phyloP scores from a whole-genome alignment of 2,329 filamentous ascomycete genomes.

The Chlorencoelia australis region DNA sequence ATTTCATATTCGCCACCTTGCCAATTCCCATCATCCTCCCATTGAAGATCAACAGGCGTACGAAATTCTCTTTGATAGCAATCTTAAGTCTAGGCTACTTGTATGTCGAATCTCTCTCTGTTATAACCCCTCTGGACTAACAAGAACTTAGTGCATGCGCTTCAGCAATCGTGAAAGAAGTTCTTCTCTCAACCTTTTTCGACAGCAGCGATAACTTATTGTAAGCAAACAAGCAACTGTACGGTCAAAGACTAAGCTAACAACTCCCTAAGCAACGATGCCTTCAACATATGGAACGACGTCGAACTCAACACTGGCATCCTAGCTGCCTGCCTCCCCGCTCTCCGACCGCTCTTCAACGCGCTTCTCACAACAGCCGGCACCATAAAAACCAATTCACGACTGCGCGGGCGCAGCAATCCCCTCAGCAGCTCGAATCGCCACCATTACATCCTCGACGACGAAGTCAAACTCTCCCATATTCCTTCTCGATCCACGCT shows the following conservation, averaged over 20 bases:
- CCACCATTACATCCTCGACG: conserved; percentile 8
- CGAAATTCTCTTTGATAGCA: conserved; percentile 30
- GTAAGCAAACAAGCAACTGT: no score
- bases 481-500: conserved; percentile 6
- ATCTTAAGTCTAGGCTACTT: conserved; percentile 20
- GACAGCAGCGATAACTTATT: conserved; percentile 28
- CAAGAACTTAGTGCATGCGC: conserved; percentile 34
- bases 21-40: conserved; percentile 34
- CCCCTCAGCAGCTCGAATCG: no score
- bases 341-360: conserved; percentile 32
- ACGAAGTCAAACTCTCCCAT: conserved; percentile 9
- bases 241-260: no score
- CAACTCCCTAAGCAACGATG: conserved; percentile 11
- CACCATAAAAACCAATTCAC: conserved; percentile 1
- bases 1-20: conserved; percentile 29
- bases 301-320: conserved; percentile 35
- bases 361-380: conserved; percentile 24
- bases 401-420: neutral
- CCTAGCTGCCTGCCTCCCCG: conserved; percentile 33
- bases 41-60: conserved; percentile 32
- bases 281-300: conserved; percentile 35
- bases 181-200: conserved; percentile 30
- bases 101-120: conserved; percentile 7
- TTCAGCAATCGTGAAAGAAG: conserved; percentile 34
- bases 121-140: no score